Base-by-base conservation (phyloP, 371 early-diverging fungal species). In the Encephalitozoon romaleae region DNA sequence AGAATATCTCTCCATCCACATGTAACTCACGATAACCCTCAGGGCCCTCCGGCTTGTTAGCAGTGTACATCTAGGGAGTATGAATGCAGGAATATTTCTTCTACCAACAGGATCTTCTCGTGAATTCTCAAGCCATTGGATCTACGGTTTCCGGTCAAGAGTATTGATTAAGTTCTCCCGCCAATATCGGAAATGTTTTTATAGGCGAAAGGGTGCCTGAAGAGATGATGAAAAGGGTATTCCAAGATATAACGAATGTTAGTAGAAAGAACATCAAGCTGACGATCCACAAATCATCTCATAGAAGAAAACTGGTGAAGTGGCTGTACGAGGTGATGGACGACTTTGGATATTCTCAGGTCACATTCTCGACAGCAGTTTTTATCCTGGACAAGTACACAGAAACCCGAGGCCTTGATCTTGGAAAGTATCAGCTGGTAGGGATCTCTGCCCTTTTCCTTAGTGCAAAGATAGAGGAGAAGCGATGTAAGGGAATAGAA, bases 171-270 rank as follows among this genome's bases (percentile, higher is more conserved):
- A 38, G 23, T 78, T 74, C 54, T 67, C 69, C 73, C 73, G 42
- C 76, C 76, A 76, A 45, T 39, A 69, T 47, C 9, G 41, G 41
- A 43, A 74, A 75, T 66, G 65, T 39, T 47, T 53, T 66, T 72
- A 75, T 69, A 64, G 68, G 21, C 11, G 38, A 8, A 9, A 41
- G 66, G 66, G 52, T 25, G 67, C 70, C 49, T 59, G 42, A 63
- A 68, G 78, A 38, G 25, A 54, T 74, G 55, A 54, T 80, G 34
- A 77, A 78, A 74, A 55, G 75, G 51, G 79, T 76, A 11, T 78
- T 84, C 34, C 76, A 81, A 51, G 85, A 84, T 39, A 84, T 84
- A 9, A 84, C 85, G 67, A 85, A 85, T 41, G 55, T 85, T 9
- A 45, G 18, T 0, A 65, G 69, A 28, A 81, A 55, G 45, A 80